Evolutionary conservation across 2,329 filamentous ascomycete genomes (phyloP).

Genomic region (Davidsoniella virescens): DNA sequence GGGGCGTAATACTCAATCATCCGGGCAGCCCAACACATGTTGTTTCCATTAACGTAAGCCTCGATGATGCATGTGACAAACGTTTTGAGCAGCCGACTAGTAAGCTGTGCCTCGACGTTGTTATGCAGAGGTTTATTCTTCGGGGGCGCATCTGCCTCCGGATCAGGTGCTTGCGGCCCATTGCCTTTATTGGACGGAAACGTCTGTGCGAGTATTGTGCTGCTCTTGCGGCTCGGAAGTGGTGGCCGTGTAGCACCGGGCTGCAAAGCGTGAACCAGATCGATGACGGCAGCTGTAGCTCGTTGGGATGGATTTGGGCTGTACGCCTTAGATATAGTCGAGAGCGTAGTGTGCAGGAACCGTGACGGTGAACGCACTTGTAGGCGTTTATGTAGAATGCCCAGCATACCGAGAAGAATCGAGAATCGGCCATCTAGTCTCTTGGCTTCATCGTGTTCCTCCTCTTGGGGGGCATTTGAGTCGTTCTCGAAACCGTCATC

Average conservation of each 20-base stretch:
- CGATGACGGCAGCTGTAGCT: slow-evolving; percentile 47
- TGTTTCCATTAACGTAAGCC: slow-evolving; percentile 48
- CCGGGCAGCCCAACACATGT: slow-evolving; percentile 44
- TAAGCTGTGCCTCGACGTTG: slow-evolving; percentile 43
- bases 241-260: slow-evolving; percentile 45
- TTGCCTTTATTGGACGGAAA: slow-evolving; percentile 4
- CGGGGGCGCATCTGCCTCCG: slow-evolving; percentile 27
- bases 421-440: slow-evolving; percentile 33
- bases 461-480: slow-evolving; percentile 18
- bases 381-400: slow-evolving; percentile 56
- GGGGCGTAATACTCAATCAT: slow-evolving; percentile 54
- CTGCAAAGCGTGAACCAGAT: slow-evolving; percentile 53
- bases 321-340: slow-evolving; percentile 53
- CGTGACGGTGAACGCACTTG: slow-evolving; percentile 63
- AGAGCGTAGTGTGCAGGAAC: slow-evolving; percentile 62
- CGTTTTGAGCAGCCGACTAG: slow-evolving; percentile 50
- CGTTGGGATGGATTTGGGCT: slow-evolving; percentile 43
- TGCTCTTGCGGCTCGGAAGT: slow-evolving; percentile 42
- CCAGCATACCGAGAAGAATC: slow-evolving; percentile 52
- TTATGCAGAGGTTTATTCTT: slow-evolving; percentile 28
- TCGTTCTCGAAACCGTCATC: slow-evolving; percentile 24
- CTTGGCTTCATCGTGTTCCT: slow-evolving; percentile 16
- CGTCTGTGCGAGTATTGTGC: slow-evolving; percentile 29
- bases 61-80: slow-evolving; percentile 68
- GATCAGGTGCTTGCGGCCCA: slow-evolving; percentile 38